Base-by-base conservation (phyloP, 2,329 filamentous ascomycete genomes). In the Tolypocladium album region DNA sequence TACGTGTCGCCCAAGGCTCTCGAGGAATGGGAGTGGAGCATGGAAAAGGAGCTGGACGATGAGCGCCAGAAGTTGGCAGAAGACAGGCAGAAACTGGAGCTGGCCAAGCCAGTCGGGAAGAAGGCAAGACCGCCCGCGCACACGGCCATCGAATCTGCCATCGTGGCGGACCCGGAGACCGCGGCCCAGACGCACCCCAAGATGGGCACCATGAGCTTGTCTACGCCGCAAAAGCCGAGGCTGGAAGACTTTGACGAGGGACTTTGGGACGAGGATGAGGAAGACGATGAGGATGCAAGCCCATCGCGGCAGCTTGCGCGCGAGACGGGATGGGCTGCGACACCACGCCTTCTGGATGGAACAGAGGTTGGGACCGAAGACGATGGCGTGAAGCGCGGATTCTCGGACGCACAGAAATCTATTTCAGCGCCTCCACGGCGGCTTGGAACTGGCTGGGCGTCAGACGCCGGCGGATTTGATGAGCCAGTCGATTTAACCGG, bases 1-100 rank as follows among this genome's bases (percentile, higher is more conserved):
- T 87, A 85, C 62, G 83, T 87, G 9, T 85, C 84, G 0, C 79
- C 80, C 2, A 72, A 75, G 13, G 76, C 75, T 12, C 65, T 85
- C 3, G 85, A 88, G 67, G 76, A 83, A 0, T 88, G 79, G 74
- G 83, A 86, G 63, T 78, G 76, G 58, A 67, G 72, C 2, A 70
- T 75, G 17, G 75, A 76, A 57, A 71, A 78, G 27, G 72, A 76
- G 60, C 69, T 75, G 24, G 77, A 80, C n/a, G 67, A 72, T 55
- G 72, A 77, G 45, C 71, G 73, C 38, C 61, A 64, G 11, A 66
- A 67, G 27, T 60, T 67, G 24, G 68, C 65, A 31, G 58, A 68
- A 40, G 67, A 71, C 20, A 67, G 67, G 53, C 61, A 67, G 53
- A 58, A 63, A 4, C 56, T 57, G 22, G 43, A 59, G 17, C 22